Evolutionary conservation across 495 filamentous ascomycete species (phyloP).

Genomic region (Chaetomium fimeti): DNA sequence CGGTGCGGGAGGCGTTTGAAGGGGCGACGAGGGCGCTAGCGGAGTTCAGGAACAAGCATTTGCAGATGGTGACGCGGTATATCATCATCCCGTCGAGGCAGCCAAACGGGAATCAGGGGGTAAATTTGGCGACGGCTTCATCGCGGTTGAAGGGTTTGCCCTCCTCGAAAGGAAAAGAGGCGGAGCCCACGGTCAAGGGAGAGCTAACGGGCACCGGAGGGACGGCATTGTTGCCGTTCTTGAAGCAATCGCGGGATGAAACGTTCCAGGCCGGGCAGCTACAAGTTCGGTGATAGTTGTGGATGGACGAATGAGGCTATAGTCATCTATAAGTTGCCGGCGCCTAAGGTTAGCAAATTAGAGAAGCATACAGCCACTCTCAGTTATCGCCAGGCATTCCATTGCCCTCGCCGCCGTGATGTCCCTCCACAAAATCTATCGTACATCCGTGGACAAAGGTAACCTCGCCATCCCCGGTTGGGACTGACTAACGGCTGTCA

Average conservation of each 20-base stretch:
- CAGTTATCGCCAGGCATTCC: too few relatives aligned
- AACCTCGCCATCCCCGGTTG: too few relatives aligned
- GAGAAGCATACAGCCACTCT: too few relatives aligned
- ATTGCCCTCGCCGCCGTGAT: too few relatives aligned
- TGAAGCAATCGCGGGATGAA: constrained; percentile 90
- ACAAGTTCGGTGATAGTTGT: not conserved
- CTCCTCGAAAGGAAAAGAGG: not conserved
- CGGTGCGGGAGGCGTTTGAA: constrained; percentile 68
- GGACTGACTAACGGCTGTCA: too few relatives aligned
- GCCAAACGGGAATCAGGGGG: constrained; percentile 12
- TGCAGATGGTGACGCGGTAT: constrained; percentile 89
- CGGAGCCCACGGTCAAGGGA: constrained; percentile 29
- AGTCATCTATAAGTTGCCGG: too few relatives aligned
- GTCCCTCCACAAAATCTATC: too few relatives aligned
- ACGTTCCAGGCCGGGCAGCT: constrained; percentile 45
- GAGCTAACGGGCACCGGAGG: constrained; percentile 84
- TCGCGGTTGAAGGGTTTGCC: constrained; percentile 31
- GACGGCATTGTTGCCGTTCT: constrained; percentile 82
- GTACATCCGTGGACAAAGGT: too few relatives aligned
- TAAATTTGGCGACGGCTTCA: constrained; percentile 64
- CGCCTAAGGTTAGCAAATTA: too few relatives aligned
- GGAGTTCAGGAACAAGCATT: constrained; percentile 79
- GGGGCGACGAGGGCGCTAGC: constrained; percentile 80
- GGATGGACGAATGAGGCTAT: not conserved
- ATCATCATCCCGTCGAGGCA: constrained; percentile 69